phyloP scores from a whole-genome alignment of 169 alveolate genomes.

The Cyclospora cayetanensis region DNA sequence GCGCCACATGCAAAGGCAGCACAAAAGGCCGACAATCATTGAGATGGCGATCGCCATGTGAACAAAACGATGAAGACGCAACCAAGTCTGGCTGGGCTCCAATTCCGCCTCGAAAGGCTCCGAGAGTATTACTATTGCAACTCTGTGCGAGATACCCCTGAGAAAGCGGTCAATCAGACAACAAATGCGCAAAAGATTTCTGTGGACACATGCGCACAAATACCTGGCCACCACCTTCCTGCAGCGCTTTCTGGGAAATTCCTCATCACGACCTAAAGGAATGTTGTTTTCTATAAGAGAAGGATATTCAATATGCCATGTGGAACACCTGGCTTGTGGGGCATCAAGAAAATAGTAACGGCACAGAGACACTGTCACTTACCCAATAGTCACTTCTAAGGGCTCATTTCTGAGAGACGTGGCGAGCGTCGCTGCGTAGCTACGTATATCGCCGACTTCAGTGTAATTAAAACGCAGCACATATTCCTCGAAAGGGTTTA shows the following conservation, averaged over 20 bases:
- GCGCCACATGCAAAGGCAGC: slow-evolving; percentile 71
- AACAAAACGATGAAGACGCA: slow-evolving; percentile 26
- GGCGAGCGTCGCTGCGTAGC: slow-evolving; percentile 61
- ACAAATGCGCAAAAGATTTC: not conserved
- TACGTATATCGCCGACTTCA: slow-evolving; percentile 60
- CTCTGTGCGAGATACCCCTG: slow-evolving; percentile 60
- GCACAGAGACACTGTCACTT: not conserved
- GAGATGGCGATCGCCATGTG: slow-evolving; percentile 59
- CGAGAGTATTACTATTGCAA: slow-evolving; percentile 61
- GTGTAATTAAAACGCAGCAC: slow-evolving; percentile 67
- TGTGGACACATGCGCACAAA: not conserved
- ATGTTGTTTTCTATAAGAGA: no score
- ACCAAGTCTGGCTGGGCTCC: slow-evolving; percentile 14
- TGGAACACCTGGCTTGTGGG: no score
- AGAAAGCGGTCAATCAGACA: not conserved
- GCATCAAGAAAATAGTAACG: not conserved
- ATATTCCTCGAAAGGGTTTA: slow-evolving; percentile 51
- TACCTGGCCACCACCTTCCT: no score
- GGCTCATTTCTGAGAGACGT: slow-evolving; percentile 46
- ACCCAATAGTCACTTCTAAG: slow-evolving; percentile 23
- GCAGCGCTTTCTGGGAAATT: no score
- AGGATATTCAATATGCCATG: no score
- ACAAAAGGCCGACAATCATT: slow-evolving; percentile 59
- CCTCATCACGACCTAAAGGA: no score
- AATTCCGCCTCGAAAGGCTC: slow-evolving; percentile 62